Evolutionary conservation across 2,329 filamentous ascomycete genomes (phyloP), one percentile per base, ranked within the genome.

Genomic region (Simplicillium sp.): DNA sequence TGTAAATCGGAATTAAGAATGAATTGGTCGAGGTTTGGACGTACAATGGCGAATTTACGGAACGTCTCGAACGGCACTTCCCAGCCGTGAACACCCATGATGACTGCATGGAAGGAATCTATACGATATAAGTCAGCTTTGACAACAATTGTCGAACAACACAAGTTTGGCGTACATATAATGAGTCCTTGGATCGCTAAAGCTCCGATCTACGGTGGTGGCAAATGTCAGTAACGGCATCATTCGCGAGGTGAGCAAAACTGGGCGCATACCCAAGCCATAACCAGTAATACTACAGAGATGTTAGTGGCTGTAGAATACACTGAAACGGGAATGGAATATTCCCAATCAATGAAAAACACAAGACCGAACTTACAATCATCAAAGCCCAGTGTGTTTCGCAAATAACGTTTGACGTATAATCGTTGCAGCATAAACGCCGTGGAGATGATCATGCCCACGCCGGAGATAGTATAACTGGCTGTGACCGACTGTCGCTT

Each of bases 211-310:
- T 44, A 25, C n/a, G 34, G 32, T 52, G 52, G 13, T 56, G 48
- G 33, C 63, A 64, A 63, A 60, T 0, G 58, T 50, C 7, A 63
- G 42, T 2, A 65, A 53, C 0, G 61, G 20, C 20, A n/a, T n/a
- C n/a, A n/a, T n/a, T n/a, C n/a, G 20, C 20, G 9, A 25, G 20
- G 6, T 25, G 20, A 9, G 52, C 1, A 46, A 50, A 6, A 50
- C 48, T 45, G 8, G n/a, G 4, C 9, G 7, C 35, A 36, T 34
- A 50, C 40, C 50, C 50, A 49, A 13, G 48, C 46, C 9, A 45
- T 2, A 5, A 25, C 36, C 6, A 50, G 43, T 14, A 47, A 36
- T 3, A 29, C 44, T 51, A 28, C 13, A 13, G 6, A 33, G 12
- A 6, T 5, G 20, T 25, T 9, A 25, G 20, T 25, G 9, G 9